phyloP scores from a whole-genome alignment of 345 rosid genomes.

The Microcos paniculata region DNA sequence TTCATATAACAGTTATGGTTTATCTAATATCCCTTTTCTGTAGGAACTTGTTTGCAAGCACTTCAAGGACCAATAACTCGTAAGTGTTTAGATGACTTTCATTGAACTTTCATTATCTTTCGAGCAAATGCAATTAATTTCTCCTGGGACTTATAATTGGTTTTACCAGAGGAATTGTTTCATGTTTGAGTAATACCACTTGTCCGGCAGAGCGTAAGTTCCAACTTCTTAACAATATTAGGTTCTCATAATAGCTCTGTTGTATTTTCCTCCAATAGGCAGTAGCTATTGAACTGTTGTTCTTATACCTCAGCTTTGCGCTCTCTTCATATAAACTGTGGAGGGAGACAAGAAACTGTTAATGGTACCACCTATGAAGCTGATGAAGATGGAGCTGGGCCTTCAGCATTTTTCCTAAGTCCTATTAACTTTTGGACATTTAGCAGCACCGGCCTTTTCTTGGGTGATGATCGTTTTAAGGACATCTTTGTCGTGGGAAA shows the following conservation, averaged over 20 bases:
- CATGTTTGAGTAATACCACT: too few species aligned
- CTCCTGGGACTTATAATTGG: neutral
- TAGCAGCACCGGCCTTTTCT: slow-evolving; percentile 55
- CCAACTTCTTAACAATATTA: too few species aligned
- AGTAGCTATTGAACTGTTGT: slow-evolving; percentile 7
- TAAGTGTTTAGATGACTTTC: slow-evolving; percentile 1
- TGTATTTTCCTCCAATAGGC: too few species aligned
- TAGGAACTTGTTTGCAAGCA: slow-evolving; percentile 45
- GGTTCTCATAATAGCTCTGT: too few species aligned
- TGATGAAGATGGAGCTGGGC: slow-evolving; percentile 34
- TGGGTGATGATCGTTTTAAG: slow-evolving; percentile 29
- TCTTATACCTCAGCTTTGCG: slow-evolving; percentile 22
- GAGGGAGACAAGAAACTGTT: slow-evolving; percentile 30
- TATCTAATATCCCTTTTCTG: neutral
- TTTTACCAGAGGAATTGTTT: too few species aligned
- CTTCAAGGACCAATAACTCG: slow-evolving; percentile 19
- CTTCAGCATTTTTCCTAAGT: slow-evolving; percentile 24
- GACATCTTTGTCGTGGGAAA: slow-evolving; percentile 25
- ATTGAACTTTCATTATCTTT: neutral
- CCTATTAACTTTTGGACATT: slow-evolving; percentile 42
- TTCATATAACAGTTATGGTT: neutral
- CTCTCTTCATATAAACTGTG: slow-evolving; percentile 39
- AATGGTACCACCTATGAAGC: slow-evolving; percentile 29
- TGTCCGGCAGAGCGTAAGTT: too few species aligned
- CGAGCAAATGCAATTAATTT: neutral